Base-by-base conservation (phyloP, 768 basidiomycete genomes). In the Trametes gibbosa region DNA sequence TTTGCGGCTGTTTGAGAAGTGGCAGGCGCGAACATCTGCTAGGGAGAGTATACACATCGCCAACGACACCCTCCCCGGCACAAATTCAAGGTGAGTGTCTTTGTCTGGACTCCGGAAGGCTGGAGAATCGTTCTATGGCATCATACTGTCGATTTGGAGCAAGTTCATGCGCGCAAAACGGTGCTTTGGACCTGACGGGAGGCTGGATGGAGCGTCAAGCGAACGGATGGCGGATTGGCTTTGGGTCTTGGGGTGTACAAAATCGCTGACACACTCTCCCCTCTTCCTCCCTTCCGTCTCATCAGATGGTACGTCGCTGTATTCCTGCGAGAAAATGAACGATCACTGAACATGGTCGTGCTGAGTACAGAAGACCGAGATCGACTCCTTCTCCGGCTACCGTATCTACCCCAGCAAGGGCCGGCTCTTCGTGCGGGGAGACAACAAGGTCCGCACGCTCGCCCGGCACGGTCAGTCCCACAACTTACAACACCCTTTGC, bases 331-430 rank as follows among this genome's bases (percentile, higher is more conserved):
- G 7, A 7, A 0, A 12, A 35, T 34, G 7, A 16, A 13, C 41
- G 5, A 1, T 0, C 17, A 14, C 42, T 51, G 17, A 45, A 46
- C 9, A 8, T 19, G 17, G 12, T 9, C 32, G 13, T 10, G 7
- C 27, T 49, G 71, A 70, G 68, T 68, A 61, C 63, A 92, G 90
- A 98, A 98, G 87, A 87, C 98, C 82, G 96, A 98, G 79, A 90
- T 94, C 80, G 97, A 98, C 82, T 88, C 89, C 59, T 98, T 99
- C 85, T 96, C 95, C 70, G 92, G 92, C 69, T 94, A 82, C 85
- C 89, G 89, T 72, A 95, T 99, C 82, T 99, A 98, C 87, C 96
- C 96, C 66, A 86, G 86, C 77, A 96, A 90, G 89, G 96, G 95
- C 74, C 91, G 90, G 73, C 84, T 93, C 68, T 95, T 95, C 73